These are phyloP conservation scores for Crithidia expoeki DNA, from an alignment of 208 protist genomes.

Conservation along the genomic window DNA sequence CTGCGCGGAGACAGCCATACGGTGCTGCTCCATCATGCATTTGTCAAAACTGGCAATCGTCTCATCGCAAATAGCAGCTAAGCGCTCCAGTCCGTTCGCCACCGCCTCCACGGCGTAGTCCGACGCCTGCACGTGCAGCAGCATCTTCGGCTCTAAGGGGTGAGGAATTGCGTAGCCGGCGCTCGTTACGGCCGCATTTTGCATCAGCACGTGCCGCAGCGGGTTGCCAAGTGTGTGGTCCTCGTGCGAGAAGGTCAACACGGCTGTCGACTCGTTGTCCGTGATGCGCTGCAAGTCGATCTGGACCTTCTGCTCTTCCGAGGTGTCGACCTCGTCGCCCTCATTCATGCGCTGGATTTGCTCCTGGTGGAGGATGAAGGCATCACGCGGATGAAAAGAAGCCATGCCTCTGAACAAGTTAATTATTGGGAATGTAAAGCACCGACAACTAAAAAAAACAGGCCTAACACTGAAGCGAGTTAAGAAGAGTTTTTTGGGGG, in stretches of 20 bases:
- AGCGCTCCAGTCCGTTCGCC: constrained; percentile 71
- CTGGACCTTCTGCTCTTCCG: constrained; percentile 86
- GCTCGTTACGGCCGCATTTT: constrained; percentile 86
- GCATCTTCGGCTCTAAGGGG: constrained; percentile 93
- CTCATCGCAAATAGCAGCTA: constrained; percentile 84
- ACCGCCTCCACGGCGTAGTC: constrained; percentile 91
- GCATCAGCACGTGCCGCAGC: constrained; percentile 92
- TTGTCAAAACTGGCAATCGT: constrained; percentile 77
- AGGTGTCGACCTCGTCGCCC: constrained; percentile 91
- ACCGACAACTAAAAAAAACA: neutral
- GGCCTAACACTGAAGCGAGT: neutral
- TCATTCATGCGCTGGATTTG: constrained; percentile 87
- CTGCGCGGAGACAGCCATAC: constrained; percentile 23
- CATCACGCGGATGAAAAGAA: constrained; percentile 77
- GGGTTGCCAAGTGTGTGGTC: constrained; percentile 94
- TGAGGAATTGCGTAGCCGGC: constrained; percentile 94
- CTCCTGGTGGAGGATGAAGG: constrained; percentile 90
- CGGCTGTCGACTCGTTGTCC: constrained; percentile 75
- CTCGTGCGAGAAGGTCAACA: constrained; percentile 89
- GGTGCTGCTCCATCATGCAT: constrained; percentile 53
- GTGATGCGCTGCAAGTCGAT: constrained; percentile 86
- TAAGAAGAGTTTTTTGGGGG: no score
- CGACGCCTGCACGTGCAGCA: constrained; percentile 88
- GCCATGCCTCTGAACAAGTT: constrained; percentile 34
- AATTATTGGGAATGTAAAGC: neutral